Base-by-base conservation (phyloP, 2,329 filamentous ascomycete species). In the Pseudogymnoascus verrucosus region DNA sequence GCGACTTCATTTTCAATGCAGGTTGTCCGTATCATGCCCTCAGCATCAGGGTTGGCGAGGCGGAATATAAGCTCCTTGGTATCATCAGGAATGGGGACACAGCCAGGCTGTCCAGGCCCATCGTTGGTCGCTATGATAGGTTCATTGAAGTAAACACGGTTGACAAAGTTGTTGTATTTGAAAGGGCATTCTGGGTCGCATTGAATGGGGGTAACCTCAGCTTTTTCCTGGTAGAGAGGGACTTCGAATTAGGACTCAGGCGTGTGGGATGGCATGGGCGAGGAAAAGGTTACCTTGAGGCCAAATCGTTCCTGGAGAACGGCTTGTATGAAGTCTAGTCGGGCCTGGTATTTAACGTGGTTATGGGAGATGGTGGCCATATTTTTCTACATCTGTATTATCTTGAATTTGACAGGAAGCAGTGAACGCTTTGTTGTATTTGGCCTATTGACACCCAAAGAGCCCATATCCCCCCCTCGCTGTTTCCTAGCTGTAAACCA, bases 121-220 rank as follows among this genome's bases (percentile, higher is more conserved):
- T 63, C 11, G 16, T 40, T 54, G 5, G 12, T 26, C 16, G 3
- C n/a, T 12, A 26, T 19, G 21, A 51, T 28, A 26, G 42, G 21
- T 21, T 1, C 12, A 26, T 14, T 11, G 40, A 51, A 14, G 12
- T 2, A 64, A 63, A 76, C 63, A 37, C 62, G 70, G 65, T 76
- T 75, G 28, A 75, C 69, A 62, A 75, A 75, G 67, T 74, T 75
- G 67, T 75, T 74, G 67, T 74, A 74, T 54, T 71, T 72, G 69
- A 74, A 75, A 12, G 70, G 70, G 61, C 67, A 69, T 51, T 71
- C 66, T 26, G 72, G 69, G 31, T 75, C 71, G 62, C 75, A 74
- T 67, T 72, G 67, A 54, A 75, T 69, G 8, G 70, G 71, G 12
- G 36, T 60, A 47, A 73, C 67, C 28, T 68, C 54, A 23, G 62